Base-by-base conservation (phyloP, 257 asterid species). In the Lavandula angustifolia region DNA sequence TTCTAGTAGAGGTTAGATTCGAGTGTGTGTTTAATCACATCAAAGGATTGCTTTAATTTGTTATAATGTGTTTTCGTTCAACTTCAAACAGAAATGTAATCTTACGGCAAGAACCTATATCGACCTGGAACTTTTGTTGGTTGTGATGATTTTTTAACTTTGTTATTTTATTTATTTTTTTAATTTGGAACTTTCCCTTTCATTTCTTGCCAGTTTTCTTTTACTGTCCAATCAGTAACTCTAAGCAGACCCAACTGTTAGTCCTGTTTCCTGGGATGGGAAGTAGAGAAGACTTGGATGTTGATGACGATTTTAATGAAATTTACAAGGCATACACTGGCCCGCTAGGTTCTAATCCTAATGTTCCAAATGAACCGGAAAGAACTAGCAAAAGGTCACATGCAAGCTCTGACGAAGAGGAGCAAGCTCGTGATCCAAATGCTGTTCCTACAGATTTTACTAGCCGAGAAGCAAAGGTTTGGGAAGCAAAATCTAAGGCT, bases 401-500 rank as follows among this genome's bases (percentile, higher is more conserved):
- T 75, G 81, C 77, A 18, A 94, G 85, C 52, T 86, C 94, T 7
- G 99, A 94, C 53, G 97, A 90, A 76, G 99, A 94, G 69, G 90
- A 84, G 65, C 92, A 83, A 66, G 50, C 77, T 38, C 88, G 77
- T 47, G 99, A 94, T 62, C 97, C 96, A 32, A 85, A 94, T 86
- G 99, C 97, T 60, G 96, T 94, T 43, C 99, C 99, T 5, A 94
- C 99, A 10, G 99, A 94, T 86, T 94, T 94, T 75, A 94, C 99
- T 60, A 94, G 99, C 78, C 82, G 99, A 60, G 99, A 94, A 79
- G 99, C 99, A 67, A 94, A 90, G 80, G 91, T 94, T 52, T 94
- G 99, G 99, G 99, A 87, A 74, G 99, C 99, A 66, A 94, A 94
- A 82, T 90, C 97, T 33, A 94, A 94, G 81, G 99, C 99, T 68